These are phyloP conservation scores for Endocalyx cinctus DNA, from an alignment of 2,329 filamentous ascomycete species.

Conservation along the genomic window DNA sequence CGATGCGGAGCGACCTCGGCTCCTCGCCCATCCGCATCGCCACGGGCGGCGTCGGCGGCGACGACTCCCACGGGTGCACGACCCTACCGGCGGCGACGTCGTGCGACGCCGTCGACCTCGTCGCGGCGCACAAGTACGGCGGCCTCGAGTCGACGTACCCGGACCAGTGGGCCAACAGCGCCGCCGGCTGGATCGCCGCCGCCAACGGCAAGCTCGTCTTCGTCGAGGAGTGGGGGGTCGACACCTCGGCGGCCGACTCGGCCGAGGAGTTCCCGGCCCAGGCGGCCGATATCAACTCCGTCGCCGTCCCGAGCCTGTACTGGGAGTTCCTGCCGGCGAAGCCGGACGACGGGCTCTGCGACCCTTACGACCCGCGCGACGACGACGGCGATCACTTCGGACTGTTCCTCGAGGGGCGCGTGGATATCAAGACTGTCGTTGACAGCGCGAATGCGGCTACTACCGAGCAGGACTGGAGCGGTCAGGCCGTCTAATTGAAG, in stretches of 20 bases:
- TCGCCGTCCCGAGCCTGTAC: constrained; percentile 25
- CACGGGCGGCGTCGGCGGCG: constrained; percentile 27
- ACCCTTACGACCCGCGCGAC: constrained; percentile 15
- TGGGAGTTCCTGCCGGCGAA: constrained; percentile 26
- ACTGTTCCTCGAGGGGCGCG: constrained; percentile 14
- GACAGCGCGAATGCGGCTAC: constrained; percentile 10
- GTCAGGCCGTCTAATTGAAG: too few relatives aligned
- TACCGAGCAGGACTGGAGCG: constrained; percentile 16
- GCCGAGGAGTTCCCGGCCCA: constrained; percentile 20
- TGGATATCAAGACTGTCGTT: constrained; percentile 13
- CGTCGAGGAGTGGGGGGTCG: constrained; percentile 35
- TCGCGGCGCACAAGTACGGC: constrained; percentile 24
- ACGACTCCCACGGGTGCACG: constrained; percentile 24
- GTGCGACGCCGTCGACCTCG: constrained; percentile 24
- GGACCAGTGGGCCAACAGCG: constrained; percentile 18
- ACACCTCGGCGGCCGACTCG: constrained; percentile 38
- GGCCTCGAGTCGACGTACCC: constrained; percentile 12
- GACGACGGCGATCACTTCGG: constrained; percentile 19
- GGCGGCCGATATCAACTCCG: constrained; percentile 23
- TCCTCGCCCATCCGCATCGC: constrained; percentile 22
- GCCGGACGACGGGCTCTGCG: constrained; percentile 11
- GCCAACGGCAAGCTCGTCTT: constrained; percentile 25
- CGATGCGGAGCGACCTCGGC: constrained; percentile 20
- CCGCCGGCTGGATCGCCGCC: constrained; percentile 18
- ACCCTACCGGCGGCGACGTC: constrained; percentile 20